These are phyloP conservation scores for Nannochloropsis oceanica DNA, from an alignment of 108 stramenopile genomes.

Conservation along the genomic window DNA sequence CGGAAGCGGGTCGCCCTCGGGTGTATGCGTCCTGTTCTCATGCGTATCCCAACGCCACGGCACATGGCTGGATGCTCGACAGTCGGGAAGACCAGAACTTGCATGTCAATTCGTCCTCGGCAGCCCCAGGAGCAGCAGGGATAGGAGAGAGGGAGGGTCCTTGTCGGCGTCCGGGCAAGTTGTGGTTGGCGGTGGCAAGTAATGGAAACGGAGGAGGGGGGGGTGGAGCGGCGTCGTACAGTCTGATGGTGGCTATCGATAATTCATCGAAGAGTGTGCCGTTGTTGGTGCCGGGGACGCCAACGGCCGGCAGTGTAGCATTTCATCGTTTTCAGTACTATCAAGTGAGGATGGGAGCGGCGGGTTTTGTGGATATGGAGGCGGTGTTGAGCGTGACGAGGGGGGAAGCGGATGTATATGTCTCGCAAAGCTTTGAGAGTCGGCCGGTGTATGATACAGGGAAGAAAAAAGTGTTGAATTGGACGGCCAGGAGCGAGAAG, in stretches of 20 bases:
- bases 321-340: background rate
- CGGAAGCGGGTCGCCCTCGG: background rate
- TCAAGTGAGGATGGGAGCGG: background rate
- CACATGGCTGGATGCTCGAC: background rate
- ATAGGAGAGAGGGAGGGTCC: background rate
- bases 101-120: background rate
- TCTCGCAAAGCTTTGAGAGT: background rate
- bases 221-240: background rate
- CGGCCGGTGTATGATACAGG: background rate
- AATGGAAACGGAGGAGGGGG: background rate
- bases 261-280: background rate
- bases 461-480: background rate
- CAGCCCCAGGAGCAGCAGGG: background rate
- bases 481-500: background rate
- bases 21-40: background rate
- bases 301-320: background rate
- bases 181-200: background rate
- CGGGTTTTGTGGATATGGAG: background rate
- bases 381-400: background rate
- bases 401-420: background rate
- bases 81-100: background rate
- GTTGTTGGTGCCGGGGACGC: background rate
- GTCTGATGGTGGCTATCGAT: background rate
- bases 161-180: background rate
- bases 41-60: background rate